Conservation (phyloP, 148 eudicot genomes). For the Amaranthus hypochondriacus region DNA sequence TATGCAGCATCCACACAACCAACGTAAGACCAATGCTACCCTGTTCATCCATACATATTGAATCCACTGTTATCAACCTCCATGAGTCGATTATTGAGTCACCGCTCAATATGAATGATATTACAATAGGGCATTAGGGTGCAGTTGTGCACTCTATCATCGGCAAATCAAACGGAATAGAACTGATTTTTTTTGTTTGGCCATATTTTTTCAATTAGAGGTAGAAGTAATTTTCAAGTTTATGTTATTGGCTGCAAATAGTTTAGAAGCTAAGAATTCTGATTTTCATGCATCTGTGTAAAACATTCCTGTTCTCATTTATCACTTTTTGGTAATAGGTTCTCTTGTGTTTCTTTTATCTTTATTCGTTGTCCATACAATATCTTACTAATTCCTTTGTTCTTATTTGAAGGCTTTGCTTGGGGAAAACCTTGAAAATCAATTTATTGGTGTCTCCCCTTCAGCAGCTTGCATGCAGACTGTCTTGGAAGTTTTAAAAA, state of each 20-base stretch:
- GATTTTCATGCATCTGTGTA: neutral
- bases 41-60: too few relatives aligned
- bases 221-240: too few relatives aligned
- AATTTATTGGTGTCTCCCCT: constrained; percentile 46
- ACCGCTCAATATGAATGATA: too few relatives aligned
- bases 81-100: too few relatives aligned
- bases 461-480: constrained; percentile 61
- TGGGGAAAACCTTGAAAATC: constrained; percentile 59
- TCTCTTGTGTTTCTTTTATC: neutral
- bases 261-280: neutral
- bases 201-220: too few relatives aligned
- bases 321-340: neutral
- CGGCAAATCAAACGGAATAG: too few relatives aligned
- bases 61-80: too few relatives aligned
- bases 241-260: neutral
- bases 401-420: constrained; percentile 60
- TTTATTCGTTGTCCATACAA: neutral
- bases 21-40: too few relatives aligned
- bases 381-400: neutral
- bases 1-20: too few relatives aligned
- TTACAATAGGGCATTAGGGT: too few relatives aligned
- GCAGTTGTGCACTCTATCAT: too few relatives aligned
- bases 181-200: too few relatives aligned
- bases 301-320: neutral
- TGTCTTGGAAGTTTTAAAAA: constrained; percentile 63